Evolutionary conservation across 2,329 filamentous ascomycete species (phyloP).

Genomic region (Pestalotiopsis sp.): DNA sequence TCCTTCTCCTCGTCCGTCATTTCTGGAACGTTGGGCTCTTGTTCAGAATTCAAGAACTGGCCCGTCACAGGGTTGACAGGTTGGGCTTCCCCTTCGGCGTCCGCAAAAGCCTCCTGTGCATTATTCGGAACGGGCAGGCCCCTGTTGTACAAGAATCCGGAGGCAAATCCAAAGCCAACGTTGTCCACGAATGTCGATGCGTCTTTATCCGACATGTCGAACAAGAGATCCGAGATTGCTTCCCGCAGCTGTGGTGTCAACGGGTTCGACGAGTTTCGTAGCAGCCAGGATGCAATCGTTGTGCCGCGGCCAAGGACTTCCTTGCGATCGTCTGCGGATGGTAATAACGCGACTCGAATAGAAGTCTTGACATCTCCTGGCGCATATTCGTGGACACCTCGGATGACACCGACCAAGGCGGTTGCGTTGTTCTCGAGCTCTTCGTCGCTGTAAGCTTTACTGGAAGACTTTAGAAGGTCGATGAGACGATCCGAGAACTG

Average conservation of each 20-base stretch:
- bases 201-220: conserved; percentile 83
- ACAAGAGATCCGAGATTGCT: conserved; percentile 78
- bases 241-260: conserved; percentile 72
- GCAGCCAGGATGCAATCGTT: conserved; percentile 74
- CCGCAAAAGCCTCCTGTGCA: conserved; percentile 55
- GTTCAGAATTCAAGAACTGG: conserved; percentile 74
- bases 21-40: conserved; percentile 58
- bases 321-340: conserved; percentile 74
- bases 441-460: conserved; percentile 63
- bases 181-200: conserved; percentile 82
- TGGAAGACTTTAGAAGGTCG: conserved; percentile 68
- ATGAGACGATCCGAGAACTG: conserved; percentile 67
- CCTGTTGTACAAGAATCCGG: conserved; percentile 85
- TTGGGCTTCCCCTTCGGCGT: conserved; percentile 32
- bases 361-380: conserved; percentile 62
- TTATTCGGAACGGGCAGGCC: conserved; percentile 77
- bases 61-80: conserved; percentile 85
- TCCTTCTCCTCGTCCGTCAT: conserved; percentile 95
- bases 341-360: conserved; percentile 72
- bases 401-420: conserved; percentile 75
- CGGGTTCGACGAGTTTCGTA: conserved; percentile 77
- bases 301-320: conserved; percentile 76
- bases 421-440: conserved; percentile 75
- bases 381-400: conserved; percentile 71
- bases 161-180: conserved; percentile 92